These are phyloP conservation scores for Daphne laureola DNA, from an alignment of 441 rosid species.

Conservation along the genomic window DNA sequence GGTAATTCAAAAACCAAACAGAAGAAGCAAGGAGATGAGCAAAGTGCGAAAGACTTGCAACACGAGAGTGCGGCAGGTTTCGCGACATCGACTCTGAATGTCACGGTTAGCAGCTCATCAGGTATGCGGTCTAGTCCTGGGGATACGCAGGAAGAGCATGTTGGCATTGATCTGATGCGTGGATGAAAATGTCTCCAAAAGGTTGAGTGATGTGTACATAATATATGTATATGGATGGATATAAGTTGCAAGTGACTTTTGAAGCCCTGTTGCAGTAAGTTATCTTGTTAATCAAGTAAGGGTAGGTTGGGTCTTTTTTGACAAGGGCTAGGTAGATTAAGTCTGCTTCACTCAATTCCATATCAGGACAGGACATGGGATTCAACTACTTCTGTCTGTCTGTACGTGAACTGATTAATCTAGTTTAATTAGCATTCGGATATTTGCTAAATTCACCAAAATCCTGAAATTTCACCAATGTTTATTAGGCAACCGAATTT, in stretches of 20 bases:
- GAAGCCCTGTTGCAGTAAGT: slow-evolving; percentile 13
- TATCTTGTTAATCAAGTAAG: not conserved
- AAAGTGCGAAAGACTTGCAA: slow-evolving; percentile 36
- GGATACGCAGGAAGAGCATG: slow-evolving; percentile 61
- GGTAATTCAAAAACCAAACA: slow-evolving; percentile 58
- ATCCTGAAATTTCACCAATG: no score
- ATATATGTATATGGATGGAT: slow-evolving; percentile 14
- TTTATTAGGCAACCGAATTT: no score
- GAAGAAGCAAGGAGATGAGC: slow-evolving; percentile 44
- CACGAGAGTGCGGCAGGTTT: slow-evolving; percentile 29
- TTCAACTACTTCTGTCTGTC: slow-evolving; percentile 18
- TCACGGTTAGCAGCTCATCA: slow-evolving; percentile 40
- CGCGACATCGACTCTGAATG: slow-evolving; percentile 47
- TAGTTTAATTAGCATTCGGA: no score
- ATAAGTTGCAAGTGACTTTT: slow-evolving; percentile 5
- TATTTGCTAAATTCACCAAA: no score
- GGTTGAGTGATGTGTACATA: slow-evolving; percentile 30
- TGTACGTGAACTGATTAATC: slow-evolving; percentile 17
- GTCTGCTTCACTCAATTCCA: slow-evolving; percentile 12
- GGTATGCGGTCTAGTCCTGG: slow-evolving; percentile 69
- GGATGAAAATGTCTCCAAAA: slow-evolving; percentile 34
- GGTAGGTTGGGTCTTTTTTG: not conserved
- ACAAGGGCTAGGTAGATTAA: slow-evolving; percentile 21
- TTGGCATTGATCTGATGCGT: slow-evolving; percentile 87
- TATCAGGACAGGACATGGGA: slow-evolving; percentile 24